Percentiles rank a stretch among this genome's conserved stretches.
Evolutionary conservation across 805 yeast genomes (phyloP).

Genomic region (Candida rishiriensis): DNA sequence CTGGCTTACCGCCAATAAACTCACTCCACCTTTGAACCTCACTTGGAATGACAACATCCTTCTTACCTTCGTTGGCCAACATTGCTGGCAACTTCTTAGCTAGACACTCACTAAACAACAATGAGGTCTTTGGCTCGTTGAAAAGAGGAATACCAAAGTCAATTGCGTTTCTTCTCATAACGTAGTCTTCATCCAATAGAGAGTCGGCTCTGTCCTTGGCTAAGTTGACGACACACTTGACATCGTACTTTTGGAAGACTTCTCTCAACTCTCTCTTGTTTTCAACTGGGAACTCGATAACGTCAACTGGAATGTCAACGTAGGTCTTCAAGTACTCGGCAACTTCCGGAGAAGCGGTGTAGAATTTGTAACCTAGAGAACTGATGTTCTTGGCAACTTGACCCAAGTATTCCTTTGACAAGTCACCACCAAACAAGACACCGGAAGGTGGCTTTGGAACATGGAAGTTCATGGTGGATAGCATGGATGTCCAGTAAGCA

Average conservation of each 20-base stretch:
- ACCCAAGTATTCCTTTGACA: slow-evolving; percentile 64
- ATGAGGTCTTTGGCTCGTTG: slow-evolving; percentile 93
- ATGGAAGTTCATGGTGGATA: slow-evolving; percentile 95
- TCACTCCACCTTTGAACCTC: slow-evolving; percentile 98
- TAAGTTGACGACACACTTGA: slow-evolving; percentile 85
- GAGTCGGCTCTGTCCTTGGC: slow-evolving; percentile 87
- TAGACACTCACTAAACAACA: slow-evolving; percentile 80
- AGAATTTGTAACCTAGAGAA: slow-evolving; percentile 76
- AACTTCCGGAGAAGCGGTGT: slow-evolving; percentile 70
- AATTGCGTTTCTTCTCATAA: slow-evolving; percentile 98
- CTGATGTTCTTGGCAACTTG: slow-evolving; percentile 66
- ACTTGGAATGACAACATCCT: slow-evolving; percentile 56
- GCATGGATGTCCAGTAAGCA: slow-evolving; percentile 97
- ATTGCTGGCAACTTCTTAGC: slow-evolving; percentile 59
- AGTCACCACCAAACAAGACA: slow-evolving; percentile 91
- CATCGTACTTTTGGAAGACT: slow-evolving; percentile 81
- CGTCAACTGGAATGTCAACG: slow-evolving; percentile 45
- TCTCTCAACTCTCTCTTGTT: slow-evolving; percentile 93
- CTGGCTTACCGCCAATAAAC: slow-evolving; percentile 90
- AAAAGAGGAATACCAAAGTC: slow-evolving; percentile 95
- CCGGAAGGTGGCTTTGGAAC: slow-evolving; percentile 90
- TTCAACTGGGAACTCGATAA: slow-evolving; percentile 86
- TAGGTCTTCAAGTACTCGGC: slow-evolving; percentile 59
- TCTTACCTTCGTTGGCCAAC: slow-evolving; percentile 42
- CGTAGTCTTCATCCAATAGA: slow-evolving; percentile 83